Percentiles rank a stretch among this genome's conserved stretches.
phyloP scores from a whole-genome alignment of 164 flowering plant species.

The Santalum album region DNA sequence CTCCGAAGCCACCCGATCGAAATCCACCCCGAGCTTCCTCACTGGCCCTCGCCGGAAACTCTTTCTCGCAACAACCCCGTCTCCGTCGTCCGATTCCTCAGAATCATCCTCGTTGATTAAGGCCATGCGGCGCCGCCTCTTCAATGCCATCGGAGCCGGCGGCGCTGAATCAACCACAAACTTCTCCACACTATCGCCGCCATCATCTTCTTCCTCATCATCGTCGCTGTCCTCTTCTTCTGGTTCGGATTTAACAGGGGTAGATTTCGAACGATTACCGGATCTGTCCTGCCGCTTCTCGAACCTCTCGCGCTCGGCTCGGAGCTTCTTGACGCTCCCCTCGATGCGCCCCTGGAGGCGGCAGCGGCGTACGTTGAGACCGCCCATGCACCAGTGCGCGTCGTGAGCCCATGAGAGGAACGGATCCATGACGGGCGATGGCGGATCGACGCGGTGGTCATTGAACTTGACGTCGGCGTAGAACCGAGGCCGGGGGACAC shows the following conservation, averaged over 20 bases:
- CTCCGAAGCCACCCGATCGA: constrained; percentile 40
- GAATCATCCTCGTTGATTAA: constrained; percentile 21
- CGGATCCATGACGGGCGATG: constrained; percentile 49
- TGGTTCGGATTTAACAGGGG: background rate
- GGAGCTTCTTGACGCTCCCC: constrained; percentile 53
- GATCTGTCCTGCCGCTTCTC: constrained; percentile 10
- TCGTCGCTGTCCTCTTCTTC: too few relatives aligned
- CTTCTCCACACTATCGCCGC: background rate
- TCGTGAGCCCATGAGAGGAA: constrained; percentile 76
- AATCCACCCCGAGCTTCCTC: constrained; percentile 44
- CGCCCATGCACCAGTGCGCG: constrained; percentile 98
- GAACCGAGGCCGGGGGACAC: constrained; percentile 75
- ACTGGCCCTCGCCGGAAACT: constrained; percentile 15
- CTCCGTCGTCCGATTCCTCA: constrained; percentile 14
- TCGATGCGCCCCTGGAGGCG: constrained; percentile 82
- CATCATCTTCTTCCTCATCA: too few relatives aligned
- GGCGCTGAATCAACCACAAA: constrained; percentile 28
- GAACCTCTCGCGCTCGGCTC: constrained; percentile 29
- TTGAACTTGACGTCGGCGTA: constrained; percentile 55
- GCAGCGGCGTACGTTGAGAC: constrained; percentile 58
- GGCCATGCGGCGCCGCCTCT: constrained; percentile 24
- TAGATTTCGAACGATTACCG: too few relatives aligned
- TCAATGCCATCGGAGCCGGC: constrained; percentile 36
- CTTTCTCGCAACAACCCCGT: background rate
- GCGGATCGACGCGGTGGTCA: constrained; percentile 64